phyloP scores from a whole-genome alignment of 371 early-diverging fungal species.

The Mucor racemosus region DNA sequence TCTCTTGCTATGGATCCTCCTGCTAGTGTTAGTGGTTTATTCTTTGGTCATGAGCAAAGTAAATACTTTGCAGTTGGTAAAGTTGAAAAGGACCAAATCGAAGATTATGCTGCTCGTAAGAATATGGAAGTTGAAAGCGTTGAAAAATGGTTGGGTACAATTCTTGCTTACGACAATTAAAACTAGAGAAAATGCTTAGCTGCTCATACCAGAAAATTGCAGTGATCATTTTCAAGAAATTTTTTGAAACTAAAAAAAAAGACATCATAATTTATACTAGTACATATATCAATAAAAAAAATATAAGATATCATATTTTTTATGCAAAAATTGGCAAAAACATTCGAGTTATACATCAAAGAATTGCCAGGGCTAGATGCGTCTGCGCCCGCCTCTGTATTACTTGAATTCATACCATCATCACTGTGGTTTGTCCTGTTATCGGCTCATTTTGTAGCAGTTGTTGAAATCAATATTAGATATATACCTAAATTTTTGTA shows the following conservation, averaged over 20 bases:
- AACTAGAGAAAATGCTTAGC: not conserved
- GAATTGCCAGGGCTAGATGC: no score
- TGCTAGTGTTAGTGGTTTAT: constrained; percentile 81
- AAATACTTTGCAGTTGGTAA: constrained; percentile 95
- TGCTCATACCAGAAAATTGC: not conserved
- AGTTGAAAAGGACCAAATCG: constrained; percentile 84
- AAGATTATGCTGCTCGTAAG: constrained; percentile 82
- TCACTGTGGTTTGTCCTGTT: no score
- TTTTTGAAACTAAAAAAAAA: no score
- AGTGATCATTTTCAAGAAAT: not conserved
- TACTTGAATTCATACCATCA: no score
- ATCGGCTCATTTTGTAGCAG: no score
- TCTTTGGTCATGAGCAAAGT: constrained; percentile 76
- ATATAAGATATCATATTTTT: no score
- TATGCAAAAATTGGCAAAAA: no score
- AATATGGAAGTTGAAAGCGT: constrained; percentile 67
- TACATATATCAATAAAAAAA: not conserved
- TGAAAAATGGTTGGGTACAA: constrained; percentile 88
- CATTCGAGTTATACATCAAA: no score
- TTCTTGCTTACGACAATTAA: constrained; percentile 76
- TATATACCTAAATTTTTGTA: no score
- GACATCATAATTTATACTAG: no score
- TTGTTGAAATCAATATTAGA: no score
- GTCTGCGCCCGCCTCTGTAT: no score
- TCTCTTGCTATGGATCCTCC: constrained; percentile 92